A percentile compares a stretch with the other conserved stretches of the same genome.
Evolutionary conservation across 2,329 filamentous ascomycete genomes (phyloP).

Genomic region (Diaporthe humulicola): DNA sequence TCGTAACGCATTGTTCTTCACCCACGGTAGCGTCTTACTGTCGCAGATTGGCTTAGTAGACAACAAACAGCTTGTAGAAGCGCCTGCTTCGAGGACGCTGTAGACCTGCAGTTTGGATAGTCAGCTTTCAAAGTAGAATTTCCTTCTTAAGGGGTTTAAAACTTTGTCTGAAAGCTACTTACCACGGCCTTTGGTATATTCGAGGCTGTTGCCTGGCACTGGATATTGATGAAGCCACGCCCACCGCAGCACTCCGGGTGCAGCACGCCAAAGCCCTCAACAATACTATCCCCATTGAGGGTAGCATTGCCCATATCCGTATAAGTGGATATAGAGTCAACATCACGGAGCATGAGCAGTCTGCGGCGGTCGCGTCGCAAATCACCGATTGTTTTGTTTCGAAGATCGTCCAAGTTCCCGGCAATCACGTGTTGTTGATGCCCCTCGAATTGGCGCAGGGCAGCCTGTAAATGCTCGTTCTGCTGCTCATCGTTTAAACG

Average conservation of each 20-base stretch:
- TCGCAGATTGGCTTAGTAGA: constrained; percentile 64
- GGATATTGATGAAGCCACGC: constrained; percentile 56
- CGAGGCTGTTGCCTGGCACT: constrained; percentile 65
- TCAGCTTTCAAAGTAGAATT: no score
- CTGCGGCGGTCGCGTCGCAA: constrained; percentile 53
- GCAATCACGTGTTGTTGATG: constrained; percentile 43
- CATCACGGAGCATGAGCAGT: constrained; percentile 53
- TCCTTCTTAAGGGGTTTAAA: no score
- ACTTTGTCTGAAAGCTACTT: background rate
- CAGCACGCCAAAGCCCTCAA: constrained; percentile 52
- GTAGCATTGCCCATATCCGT: constrained; percentile 57
- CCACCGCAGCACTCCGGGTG: constrained; percentile 48
- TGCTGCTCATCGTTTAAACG: constrained; percentile 57
- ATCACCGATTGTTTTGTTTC: constrained; percentile 48
- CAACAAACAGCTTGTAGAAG: constrained; percentile 58
- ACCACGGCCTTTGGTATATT: constrained; percentile 60
- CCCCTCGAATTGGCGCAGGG: constrained; percentile 47
- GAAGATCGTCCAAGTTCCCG: constrained; percentile 51
- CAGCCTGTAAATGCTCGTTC: constrained; percentile 51
- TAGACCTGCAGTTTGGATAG: no score
- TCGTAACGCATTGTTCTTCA: constrained; percentile 55
- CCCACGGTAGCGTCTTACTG: constrained; percentile 61
- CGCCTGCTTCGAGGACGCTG: constrained; percentile 59
- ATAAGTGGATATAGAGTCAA: constrained; percentile 56
- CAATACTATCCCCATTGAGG: constrained; percentile 53